Evolutionary conservation across 192 early-diverging fungal species (phyloP), one percentile per base, ranked within the genome.

Genomic region (Chytriomyces sp.): DNA sequence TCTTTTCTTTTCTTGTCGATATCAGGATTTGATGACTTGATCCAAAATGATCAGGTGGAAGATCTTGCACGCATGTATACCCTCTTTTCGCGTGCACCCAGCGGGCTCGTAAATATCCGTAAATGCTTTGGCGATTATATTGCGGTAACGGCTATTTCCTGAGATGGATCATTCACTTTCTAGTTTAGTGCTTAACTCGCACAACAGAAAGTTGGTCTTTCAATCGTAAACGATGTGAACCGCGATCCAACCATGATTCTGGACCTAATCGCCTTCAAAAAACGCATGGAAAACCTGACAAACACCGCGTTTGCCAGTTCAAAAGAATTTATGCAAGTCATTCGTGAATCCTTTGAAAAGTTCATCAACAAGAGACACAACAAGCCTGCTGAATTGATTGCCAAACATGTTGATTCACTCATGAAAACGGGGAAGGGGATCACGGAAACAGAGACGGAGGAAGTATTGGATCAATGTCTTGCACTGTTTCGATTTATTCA

Each of bases 331-430:
- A 88, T 90, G 69, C 89, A 90, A 6, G 83, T 88, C 8, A 88
- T 96, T 67, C 93, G 92, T 61, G 89, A 90, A 66, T 91, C 95
- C 16, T 96, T 97, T 85, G 93, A 93, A 77, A 74, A 79, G 6
- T 91, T 96, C 65, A 92, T 98, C 64, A 97, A 99, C 82, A 79
- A 88, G 57, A 69, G 86, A 43, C 92, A 95, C 70, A 82, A 84
- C 62, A 92, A 93, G 72, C 93, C 96, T 0, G 92, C 97, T 6
- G 97, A 99, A 82, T 87, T 96, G 50, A 91, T 99, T 67, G 95
- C 96, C 6, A 83, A 95, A 50, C 96, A 92, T 82, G 92, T 99
- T 61, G 96, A 99, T 80, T 92, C 94, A 45, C 91, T 92, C 76
- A 81, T 99, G 26, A 93, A 91, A 77, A 92, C 90, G 71, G 91